Base-by-base conservation (phyloP, 768 basidiomycete genomes). In the Artomyces pyxidatus region DNA sequence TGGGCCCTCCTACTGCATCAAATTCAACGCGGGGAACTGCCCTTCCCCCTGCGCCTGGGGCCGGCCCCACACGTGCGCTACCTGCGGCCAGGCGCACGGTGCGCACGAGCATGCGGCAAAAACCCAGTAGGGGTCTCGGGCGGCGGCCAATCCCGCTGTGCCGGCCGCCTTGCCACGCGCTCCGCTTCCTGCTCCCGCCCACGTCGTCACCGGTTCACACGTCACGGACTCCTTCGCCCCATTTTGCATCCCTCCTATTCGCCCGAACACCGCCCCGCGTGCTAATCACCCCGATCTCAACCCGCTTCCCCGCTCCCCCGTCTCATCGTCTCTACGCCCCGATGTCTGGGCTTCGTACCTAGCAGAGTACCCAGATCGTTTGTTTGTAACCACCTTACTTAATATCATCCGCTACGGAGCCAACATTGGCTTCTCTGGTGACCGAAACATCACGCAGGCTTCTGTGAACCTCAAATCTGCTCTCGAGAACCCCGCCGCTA, bases 381-480 rank as follows among this genome's bases (percentile, higher is more conserved):
- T 25, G 16, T 54, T 57, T 39, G 53, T 57, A 26, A 38, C 56
- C 37, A 14, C 55, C 6, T 21, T 56, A 40, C 16, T 48, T 14
- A 43, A 57, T 29, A 51, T 54, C 7, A 51, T 54, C 11, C 45
- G 47, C 2, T 50, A 51, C 37, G 53, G 50, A 32, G 50, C 53
- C 9, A 48, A 51, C 39, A 35, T 53, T 11, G 46, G 46, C 6
- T 45, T 45, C 43, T 14, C 21, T 11, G 43, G 43, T 17, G 14
- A 26, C 21, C 27, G 16, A 5, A 29, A 45, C 12, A 10, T 30
- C 38, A 35, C 12, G 12, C 54, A 62, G 45, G 41, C 40, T 11
- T 59, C 58, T 42, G 19, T 21, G 2, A 62, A 62, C 43, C 45
- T 59, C 9, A 25, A 19, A 14, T 57, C 57, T 29, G 50, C 54